Base-by-base conservation (phyloP, 2,329 filamentous ascomycete species). In the Orbilia blumenaviensis region DNA sequence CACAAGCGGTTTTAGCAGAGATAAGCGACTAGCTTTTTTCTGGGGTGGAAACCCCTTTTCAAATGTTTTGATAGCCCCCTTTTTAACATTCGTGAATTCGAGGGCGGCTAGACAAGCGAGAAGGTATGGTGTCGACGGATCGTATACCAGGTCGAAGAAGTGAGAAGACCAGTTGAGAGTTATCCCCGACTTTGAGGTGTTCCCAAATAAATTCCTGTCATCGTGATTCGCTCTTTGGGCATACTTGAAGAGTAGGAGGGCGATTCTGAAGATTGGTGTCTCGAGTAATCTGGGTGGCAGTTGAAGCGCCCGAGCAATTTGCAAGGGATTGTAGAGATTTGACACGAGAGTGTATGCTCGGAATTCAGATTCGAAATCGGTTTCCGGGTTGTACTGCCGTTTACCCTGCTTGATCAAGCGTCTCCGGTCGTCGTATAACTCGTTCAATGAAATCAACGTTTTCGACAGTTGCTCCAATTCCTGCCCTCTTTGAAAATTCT, bases 391-490 rank as follows among this genome's bases (percentile, higher is more conserved):
- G 50, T 76, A 76, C n/a, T 69, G 58, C 16, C 72, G 64, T 14
- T 66, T 69, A 18, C 64, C 64, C 52, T 76, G 72, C 16, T 76
- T 76, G 56, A 76, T 76, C 29, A 76, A 63, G n/a, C 72, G 72
- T 42, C 72, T 76, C 12, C 72, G 63, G 79, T 90, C 88, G 78
- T 90, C 88, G 80, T 91, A 91, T 1, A 89, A 84, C 78, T 91
- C 87, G 67, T 89, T 87, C 12, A 91, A 83, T 0, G 89, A 90
- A 12, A 91, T 84, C 2, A 91, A 83, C 0, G 89, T 86, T 79
- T 90, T 90, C 38, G 87, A 87, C 14, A 91, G 84, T 80, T 91
- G 89, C 80, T 91, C 89, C 23, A 89, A 84, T 81, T 91, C 89
- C 80, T 91, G 89, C 68, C 88, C 87, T 32, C 89, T 86, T 0